A percentile compares a stretch with the other conserved stretches of the same genome.
phyloP scores from a whole-genome alignment of 805 yeast genomes.

The Ogataea minuta region DNA sequence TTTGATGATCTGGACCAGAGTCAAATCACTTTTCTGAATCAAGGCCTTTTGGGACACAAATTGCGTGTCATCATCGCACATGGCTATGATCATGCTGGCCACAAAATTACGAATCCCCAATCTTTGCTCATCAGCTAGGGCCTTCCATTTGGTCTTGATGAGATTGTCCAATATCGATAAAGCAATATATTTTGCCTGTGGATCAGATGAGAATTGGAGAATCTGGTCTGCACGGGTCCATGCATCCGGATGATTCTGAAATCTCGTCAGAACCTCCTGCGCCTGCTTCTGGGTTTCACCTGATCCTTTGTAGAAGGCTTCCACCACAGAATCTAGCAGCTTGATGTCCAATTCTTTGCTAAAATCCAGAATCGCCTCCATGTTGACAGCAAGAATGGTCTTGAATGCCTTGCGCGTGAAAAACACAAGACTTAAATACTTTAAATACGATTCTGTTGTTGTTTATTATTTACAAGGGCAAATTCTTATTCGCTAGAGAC shows the following conservation, averaged over 20 bases:
- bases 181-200: conserved; percentile 92
- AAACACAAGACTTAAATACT: not conserved
- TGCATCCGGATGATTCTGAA: conserved; percentile 92
- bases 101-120: conserved; percentile 91
- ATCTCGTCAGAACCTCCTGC: conserved; percentile 67
- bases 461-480: conserved; percentile 20
- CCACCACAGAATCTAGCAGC: conserved; percentile 80
- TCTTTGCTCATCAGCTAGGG: conserved; percentile 84
- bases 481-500: conserved; percentile 22
- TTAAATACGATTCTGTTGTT: conserved; percentile 9
- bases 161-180: conserved; percentile 84
- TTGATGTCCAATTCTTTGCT: conserved; percentile 76
- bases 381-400: conserved; percentile 28
- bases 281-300: conserved; percentile 75
- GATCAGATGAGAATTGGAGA: conserved; percentile 68
- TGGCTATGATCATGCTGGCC: conserved; percentile 87
- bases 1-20: conserved; percentile 88
- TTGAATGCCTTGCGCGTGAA: conserved; percentile 3
- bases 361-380: conserved; percentile 90
- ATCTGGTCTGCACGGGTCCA: conserved; percentile 95
- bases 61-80: conserved; percentile 78
- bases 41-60: conserved; percentile 75
- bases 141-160: conserved; percentile 91
- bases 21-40: conserved; percentile 89
- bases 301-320: conserved; percentile 75